These are phyloP conservation scores for Pyrrhoderma noxium DNA, from an alignment of 1,284 basidiomycete genomes.

Conservation along the genomic window DNA sequence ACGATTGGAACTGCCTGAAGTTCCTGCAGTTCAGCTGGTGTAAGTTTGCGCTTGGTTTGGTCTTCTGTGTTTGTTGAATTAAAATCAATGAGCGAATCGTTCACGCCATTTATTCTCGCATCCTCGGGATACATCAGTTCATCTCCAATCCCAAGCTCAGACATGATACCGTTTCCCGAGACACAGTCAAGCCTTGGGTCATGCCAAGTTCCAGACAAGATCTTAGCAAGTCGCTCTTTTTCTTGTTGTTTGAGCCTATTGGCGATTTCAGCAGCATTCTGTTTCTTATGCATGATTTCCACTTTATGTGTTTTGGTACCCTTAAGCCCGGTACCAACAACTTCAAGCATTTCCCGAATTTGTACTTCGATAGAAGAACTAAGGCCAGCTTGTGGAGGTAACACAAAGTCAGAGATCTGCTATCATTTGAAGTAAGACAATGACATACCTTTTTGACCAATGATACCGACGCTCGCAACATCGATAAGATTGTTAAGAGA, in stretches of 20 bases:
- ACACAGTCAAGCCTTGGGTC: conserved; percentile 76
- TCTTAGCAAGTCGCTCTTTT: conserved; percentile 33
- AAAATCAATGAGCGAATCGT: conserved; percentile 6
- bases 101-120: neutral
- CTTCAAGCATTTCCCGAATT: conserved; percentile 79
- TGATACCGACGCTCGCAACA: conserved; percentile 86
- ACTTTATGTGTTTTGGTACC: conserved; percentile 51
- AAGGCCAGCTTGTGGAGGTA: conserved; percentile 62
- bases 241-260: conserved; percentile 31
- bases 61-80: conserved; percentile 25
- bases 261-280: conserved; percentile 29
- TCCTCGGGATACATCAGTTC: conserved; percentile 32
- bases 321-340: conserved; percentile 68
- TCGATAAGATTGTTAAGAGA: conserved; percentile 85
- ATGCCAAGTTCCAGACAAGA: conserved; percentile 62
- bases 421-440: too few relatives aligned
- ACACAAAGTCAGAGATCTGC: too few relatives aligned
- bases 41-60: conserved; percentile 26
- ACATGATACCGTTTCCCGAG: conserved; percentile 77
- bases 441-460: conserved; percentile 81
- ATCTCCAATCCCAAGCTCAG: conserved; percentile 76
- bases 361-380: conserved; percentile 81
- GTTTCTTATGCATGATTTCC: conserved; percentile 35
- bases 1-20: conserved; percentile 76
- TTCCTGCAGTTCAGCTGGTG: conserved; percentile 33